Conservation (phyloP, 2,329 filamentous ascomycete species). For the Periconia sp. region DNA sequence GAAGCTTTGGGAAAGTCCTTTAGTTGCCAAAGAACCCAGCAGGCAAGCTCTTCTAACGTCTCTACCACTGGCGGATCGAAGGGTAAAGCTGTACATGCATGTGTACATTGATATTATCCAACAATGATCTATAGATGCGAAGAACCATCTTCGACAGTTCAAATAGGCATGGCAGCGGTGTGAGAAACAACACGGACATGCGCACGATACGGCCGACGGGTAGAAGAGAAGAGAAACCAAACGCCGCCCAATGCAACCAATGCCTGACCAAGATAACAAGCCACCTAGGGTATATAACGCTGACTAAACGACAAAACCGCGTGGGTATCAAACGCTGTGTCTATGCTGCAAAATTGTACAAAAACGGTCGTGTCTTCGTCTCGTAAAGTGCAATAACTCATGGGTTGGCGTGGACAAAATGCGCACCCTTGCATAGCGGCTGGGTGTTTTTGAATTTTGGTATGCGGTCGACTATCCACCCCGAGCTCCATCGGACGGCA, state of each 20-base stretch:
- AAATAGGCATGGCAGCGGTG: neutral
- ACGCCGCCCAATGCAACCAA: conserved; percentile 6
- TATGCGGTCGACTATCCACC: conserved; percentile 36
- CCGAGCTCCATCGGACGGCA: conserved; percentile 26
- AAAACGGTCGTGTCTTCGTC: conserved; percentile 19
- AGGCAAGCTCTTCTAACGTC: conserved; percentile 15
- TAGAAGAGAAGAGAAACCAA: neutral
- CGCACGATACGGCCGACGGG: too few species aligned
- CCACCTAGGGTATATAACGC: conserved; percentile 13
- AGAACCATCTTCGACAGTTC: neutral
- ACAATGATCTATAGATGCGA: neutral
- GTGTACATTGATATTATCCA: neutral
- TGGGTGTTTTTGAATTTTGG: conserved; percentile 29
- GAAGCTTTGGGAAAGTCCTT: too few species aligned
- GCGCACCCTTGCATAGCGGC: conserved; percentile 34
- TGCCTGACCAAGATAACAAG: neutral
- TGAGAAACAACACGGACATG: neutral
- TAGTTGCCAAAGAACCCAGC: conserved; percentile 16
- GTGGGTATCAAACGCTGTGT: conserved; percentile 38
- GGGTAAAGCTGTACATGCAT: conserved; percentile 2
- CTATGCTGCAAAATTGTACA: conserved; percentile 27
- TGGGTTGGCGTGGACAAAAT: conserved; percentile 38
- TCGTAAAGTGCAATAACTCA: conserved; percentile 16
- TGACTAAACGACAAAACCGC: conserved; percentile 9
- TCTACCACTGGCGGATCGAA: conserved; percentile 11